Conservation (phyloP, 2,329 filamentous ascomycete species). For the Dactylonectria macrodidyma region DNA sequence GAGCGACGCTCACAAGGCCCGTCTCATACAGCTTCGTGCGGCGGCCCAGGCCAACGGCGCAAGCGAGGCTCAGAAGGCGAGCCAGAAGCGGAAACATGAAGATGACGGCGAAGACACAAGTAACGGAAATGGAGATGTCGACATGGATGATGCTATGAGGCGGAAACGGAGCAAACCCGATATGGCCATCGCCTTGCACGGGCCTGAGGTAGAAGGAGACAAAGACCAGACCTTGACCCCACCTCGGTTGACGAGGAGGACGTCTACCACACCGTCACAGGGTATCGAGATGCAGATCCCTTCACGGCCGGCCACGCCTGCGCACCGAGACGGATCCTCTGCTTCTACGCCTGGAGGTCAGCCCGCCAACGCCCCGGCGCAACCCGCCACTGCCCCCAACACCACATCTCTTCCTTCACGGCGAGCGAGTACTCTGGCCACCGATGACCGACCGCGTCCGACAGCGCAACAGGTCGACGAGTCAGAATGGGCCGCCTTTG, state of each 20-base stretch:
- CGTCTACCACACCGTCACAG: conserved; percentile 67
- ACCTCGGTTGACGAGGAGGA: conserved; percentile 60
- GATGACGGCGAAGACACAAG: conserved; percentile 47
- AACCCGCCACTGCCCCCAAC: conserved; percentile 29
- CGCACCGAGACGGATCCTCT: conserved; percentile 58
- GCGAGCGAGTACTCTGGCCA: conserved; percentile 42
- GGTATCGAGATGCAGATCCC: conserved; percentile 75
- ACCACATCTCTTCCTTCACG: conserved; percentile 51
- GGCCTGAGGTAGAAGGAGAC: conserved; percentile 36
- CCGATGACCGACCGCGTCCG: conserved; percentile 36
- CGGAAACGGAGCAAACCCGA: conserved; percentile 64
- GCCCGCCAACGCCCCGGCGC: conserved; percentile 27
- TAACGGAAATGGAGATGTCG: conserved; percentile 50
- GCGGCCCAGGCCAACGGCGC: conserved; percentile 34
- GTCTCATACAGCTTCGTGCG: conserved; percentile 42
- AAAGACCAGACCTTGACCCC: conserved; percentile 53
- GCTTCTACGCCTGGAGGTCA: conserved; percentile 56
- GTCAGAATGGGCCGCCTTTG: conserved; percentile 88
- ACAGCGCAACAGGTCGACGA: conserved; percentile 68
- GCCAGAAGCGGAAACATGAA: conserved; percentile 54
- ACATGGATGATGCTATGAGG: conserved; percentile 54
- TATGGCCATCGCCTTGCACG: conserved; percentile 31
- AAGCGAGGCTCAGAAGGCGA: conserved; percentile 30
- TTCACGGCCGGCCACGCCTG: conserved; percentile 74
- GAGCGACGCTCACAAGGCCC: conserved; percentile 58